Percentiles rank a stretch among this genome's conserved stretches.
phyloP scores from a whole-genome alignment of 2,329 filamentous ascomycete species.

The Ophioceras dolichostomum region DNA sequence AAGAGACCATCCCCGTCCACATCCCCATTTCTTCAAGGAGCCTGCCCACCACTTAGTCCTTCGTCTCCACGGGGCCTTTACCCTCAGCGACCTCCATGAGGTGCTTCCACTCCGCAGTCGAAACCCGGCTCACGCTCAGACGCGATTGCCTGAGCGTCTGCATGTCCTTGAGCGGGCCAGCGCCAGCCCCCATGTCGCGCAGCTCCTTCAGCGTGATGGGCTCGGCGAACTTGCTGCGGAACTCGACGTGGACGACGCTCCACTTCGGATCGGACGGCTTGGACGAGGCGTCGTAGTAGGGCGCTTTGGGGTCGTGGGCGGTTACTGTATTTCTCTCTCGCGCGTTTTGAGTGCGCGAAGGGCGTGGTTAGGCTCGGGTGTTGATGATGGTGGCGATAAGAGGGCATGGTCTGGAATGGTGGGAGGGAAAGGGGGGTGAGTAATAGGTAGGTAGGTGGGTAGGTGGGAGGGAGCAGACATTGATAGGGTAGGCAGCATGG shows the following conservation, averaged over 20 bases:
- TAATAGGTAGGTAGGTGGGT: not conserved
- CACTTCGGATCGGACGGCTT: slow-evolving; percentile 61
- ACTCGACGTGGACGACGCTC: slow-evolving; percentile 82
- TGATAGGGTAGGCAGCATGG: not conserved
- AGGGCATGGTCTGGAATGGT: too few species aligned
- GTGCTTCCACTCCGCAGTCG: slow-evolving; percentile 50
- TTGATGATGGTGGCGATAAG: too few species aligned
- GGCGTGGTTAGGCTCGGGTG: too few species aligned
- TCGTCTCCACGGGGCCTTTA: slow-evolving; percentile 15
- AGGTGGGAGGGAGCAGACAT: not conserved
- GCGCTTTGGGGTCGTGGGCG: slow-evolving; percentile 57
- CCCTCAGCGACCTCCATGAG: slow-evolving; percentile 39
- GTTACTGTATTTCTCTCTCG: too few species aligned
- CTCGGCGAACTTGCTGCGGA: slow-evolving; percentile 67
- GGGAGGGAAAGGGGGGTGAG: too few species aligned
- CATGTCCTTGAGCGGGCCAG: slow-evolving; percentile 56
- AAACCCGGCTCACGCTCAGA: slow-evolving; percentile 66
- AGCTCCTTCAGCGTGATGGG: slow-evolving; percentile 62
- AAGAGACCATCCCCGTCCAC: too few species aligned
- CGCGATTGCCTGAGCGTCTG: slow-evolving; percentile 74
- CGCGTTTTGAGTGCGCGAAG: too few species aligned
- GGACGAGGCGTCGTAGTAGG: slow-evolving; percentile 77
- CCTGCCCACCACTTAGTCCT: too few species aligned
- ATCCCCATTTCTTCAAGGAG: too few species aligned
- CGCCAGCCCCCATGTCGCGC: slow-evolving; percentile 43